These are phyloP conservation scores for Oryza brachyantha DNA, from an alignment of 176 grass and related monocot genomes.

Conservation along the genomic window DNA sequence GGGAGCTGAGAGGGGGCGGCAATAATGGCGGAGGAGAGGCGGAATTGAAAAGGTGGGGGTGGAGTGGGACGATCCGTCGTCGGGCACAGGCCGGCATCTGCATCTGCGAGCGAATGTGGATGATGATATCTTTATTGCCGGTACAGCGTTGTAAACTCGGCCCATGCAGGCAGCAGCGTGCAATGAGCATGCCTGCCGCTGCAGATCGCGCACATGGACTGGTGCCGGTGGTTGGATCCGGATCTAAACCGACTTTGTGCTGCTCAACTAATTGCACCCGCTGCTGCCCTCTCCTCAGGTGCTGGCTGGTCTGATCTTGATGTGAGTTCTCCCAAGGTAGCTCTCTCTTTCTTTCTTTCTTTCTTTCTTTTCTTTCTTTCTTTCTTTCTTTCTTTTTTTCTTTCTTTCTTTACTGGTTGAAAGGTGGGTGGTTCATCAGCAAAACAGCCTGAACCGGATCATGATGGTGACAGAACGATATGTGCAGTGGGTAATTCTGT, in stretches of 20 bases:
- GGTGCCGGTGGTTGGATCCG: neutral
- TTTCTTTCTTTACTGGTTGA: neutral
- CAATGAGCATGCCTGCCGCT: neutral
- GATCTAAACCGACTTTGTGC: neutral
- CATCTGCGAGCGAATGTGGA: constrained; percentile 13
- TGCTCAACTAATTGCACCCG: neutral
- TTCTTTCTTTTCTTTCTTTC: too few relatives aligned
- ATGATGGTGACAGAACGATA: neutral
- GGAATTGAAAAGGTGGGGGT: neutral
- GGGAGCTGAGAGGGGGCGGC: neutral
- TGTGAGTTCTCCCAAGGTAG: neutral
- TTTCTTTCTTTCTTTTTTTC: too few relatives aligned
- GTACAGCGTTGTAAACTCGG: neutral
- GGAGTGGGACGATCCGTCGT: neutral
- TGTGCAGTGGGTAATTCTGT: too few relatives aligned
- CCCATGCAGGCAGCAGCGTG: neutral
- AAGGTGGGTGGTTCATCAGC: neutral
- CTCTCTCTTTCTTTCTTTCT: neutral
- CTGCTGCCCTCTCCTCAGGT: neutral
- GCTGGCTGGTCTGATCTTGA: neutral
- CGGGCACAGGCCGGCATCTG: neutral
- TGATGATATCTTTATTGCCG: neutral
- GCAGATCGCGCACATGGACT: neutral
- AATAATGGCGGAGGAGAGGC: neutral
- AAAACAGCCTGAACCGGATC: neutral